Percentiles rank a stretch among this genome's conserved stretches.
Conservation (phyloP, 2,329 filamentous ascomycete genomes). For the Alternaria gansuensis region DNA sequence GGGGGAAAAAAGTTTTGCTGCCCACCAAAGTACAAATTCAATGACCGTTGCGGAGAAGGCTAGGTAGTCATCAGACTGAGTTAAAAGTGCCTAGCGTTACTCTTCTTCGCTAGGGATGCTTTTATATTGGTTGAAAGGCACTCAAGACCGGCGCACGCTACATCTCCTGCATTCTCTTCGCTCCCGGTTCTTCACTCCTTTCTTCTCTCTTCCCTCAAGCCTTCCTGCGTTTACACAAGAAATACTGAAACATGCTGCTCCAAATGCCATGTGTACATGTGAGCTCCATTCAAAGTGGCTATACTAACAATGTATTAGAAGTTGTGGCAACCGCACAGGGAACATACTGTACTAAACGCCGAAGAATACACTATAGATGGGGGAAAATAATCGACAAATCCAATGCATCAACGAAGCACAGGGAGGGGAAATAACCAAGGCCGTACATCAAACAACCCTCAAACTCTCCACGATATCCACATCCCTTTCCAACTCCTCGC, state of each 20-base stretch:
- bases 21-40: slow-evolving; percentile 15
- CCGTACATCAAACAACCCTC: not conserved
- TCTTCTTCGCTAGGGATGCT: too few relatives aligned
- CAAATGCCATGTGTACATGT: too few relatives aligned
- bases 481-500: slow-evolving; percentile 40
- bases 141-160: slow-evolving; percentile 14
- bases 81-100: too few relatives aligned
- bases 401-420: not conserved
- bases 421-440: not conserved
- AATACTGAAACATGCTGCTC: too few relatives aligned
- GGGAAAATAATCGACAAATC: not conserved
- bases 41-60: slow-evolving; percentile 23
- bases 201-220: too few relatives aligned
- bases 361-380: not conserved
- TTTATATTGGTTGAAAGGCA: not conserved
- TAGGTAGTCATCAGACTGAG: too few relatives aligned
- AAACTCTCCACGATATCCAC: slow-evolving; percentile 37
- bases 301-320: too few relatives aligned
- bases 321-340: not conserved
- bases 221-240: too few relatives aligned
- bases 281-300: too few relatives aligned
- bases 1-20: too few relatives aligned
- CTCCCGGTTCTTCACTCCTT: slow-evolving; percentile 8
- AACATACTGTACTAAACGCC: not conserved
- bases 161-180: slow-evolving; percentile 17